These are phyloP conservation scores for Ampelomyces quisqualis DNA, from an alignment of 2,329 filamentous ascomycete species.

Conservation along the genomic window DNA sequence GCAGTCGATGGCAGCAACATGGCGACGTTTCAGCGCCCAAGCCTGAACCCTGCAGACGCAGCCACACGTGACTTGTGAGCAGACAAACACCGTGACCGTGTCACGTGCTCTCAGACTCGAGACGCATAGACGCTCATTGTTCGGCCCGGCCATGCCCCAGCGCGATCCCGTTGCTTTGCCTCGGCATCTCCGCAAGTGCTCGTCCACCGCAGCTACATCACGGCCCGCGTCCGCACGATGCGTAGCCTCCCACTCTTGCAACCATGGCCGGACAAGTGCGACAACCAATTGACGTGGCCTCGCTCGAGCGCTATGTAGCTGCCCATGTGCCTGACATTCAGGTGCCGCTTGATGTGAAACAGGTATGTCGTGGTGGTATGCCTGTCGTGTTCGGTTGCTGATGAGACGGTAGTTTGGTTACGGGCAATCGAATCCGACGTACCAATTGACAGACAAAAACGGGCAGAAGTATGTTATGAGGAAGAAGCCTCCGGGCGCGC, in stretches of 20 bases:
- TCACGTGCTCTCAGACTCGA: too few species aligned
- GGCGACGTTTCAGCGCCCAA: too few species aligned
- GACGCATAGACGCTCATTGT: too few species aligned
- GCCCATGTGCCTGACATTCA: constrained; percentile 80
- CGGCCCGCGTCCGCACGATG: constrained; percentile 14
- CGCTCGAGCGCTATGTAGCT: constrained; percentile 76
- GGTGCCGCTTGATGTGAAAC: constrained; percentile 81
- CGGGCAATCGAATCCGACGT: constrained; percentile 96
- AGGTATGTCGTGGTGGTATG: too few species aligned
- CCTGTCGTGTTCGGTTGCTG: constrained; percentile 4
- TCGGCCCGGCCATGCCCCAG: neutral
- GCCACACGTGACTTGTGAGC: too few species aligned
- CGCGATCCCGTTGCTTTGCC: constrained; percentile 6
- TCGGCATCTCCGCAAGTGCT: constrained; percentile 13
- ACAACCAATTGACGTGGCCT: constrained; percentile 82
- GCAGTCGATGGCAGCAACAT: too few species aligned
- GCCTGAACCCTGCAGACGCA: too few species aligned
- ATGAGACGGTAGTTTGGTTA: constrained; percentile 74
- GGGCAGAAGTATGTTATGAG: constrained; percentile 80
- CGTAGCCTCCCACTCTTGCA: constrained; percentile 14
- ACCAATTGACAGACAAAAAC: constrained; percentile 75
- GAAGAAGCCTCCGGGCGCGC: constrained; percentile 95
- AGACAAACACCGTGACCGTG: neutral
- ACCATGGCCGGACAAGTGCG: constrained; percentile 82
- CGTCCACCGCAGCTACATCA: constrained; percentile 17